Evolutionary conservation across 768 basidiomycete species (phyloP), one percentile per base, ranked within the genome.

Genomic region (Galerina marginata): DNA sequence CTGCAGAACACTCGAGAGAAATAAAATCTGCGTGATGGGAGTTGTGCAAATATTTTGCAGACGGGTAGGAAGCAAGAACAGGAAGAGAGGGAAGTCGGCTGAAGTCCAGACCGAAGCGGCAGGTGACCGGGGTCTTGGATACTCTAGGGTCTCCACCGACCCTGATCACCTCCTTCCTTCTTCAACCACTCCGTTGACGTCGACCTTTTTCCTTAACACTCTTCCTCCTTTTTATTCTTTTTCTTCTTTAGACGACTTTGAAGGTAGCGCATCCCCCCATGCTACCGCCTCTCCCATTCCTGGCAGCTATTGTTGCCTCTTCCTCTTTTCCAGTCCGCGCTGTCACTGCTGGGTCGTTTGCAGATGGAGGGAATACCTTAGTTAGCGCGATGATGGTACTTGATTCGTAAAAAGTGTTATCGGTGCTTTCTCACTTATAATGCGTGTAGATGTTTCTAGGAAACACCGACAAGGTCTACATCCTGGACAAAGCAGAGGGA

Each of bases 401-500:
- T 45, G 23, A 49, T 40, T 39, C 36, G 10, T 57, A 25, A 47
- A 52, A 78, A 71, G 7, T 36, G 9, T 48, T 56, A n/a, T 37
- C 29, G 11, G 16, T 40, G 37, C 7, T 45, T 51, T 54, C 15
- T 47, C 26, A 25, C 46, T 14, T 10, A 10, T 9, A 33, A 12
- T 11, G 1, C 37, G 29, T 23, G 47, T 65, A 90, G 91, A 86
- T 91, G 85, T 93, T 95, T 71, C 75, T 95, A 56, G 93, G 91
- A 25, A 91, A 89, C 64, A 77, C 82, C 7, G 79, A 92, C 63
- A 92, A 87, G 72, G 90, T 96, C 37, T 96, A 95, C 75, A 91
- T 96, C 16, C 77, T 95, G 20, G 95, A 97, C 79, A 97, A 97
- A 77, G 86, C 89, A 2, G 93, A 95, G 70, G 85, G 84, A 46